Percentiles rank a stretch among this genome's conserved stretches.
phyloP scores from a whole-genome alignment of 2,329 filamentous ascomycete genomes.

The Westerdykella sp. region DNA sequence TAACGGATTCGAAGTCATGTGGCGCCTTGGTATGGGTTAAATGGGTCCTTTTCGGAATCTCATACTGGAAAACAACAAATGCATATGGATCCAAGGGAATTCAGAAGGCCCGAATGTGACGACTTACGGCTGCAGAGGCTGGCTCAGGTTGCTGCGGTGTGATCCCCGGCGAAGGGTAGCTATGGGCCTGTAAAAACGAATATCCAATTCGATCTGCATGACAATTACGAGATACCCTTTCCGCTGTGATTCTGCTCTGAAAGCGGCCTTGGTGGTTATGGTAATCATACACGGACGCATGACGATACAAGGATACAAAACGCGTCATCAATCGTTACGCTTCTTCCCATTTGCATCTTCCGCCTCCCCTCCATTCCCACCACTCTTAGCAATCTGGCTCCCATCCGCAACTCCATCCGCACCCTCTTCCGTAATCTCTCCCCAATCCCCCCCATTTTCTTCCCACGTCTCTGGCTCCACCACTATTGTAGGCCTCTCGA shows the following conservation, averaged over 20 bases:
- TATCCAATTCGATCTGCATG: constrained; percentile 30
- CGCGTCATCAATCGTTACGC: constrained; percentile 35
- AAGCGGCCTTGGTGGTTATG: neutral
- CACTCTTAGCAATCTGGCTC: constrained; percentile 8
- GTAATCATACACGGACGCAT: neutral
- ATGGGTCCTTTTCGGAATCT: constrained; percentile 28
- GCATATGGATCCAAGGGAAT: constrained; percentile 30
- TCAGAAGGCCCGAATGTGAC: constrained; percentile 22
- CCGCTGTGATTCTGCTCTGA: neutral
- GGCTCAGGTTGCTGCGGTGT: constrained; percentile 17
- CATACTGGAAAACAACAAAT: constrained; percentile 25
- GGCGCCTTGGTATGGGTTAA: constrained; percentile 33
- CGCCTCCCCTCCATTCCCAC: constrained; percentile 19
- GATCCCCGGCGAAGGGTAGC: constrained; percentile 25
- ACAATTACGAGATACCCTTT: constrained; percentile 1
- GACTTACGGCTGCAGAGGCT: constrained; percentile 27
- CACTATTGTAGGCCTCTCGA: constrained; percentile 55
- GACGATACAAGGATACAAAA: constrained; percentile 1
- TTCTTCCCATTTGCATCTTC: constrained; percentile 34
- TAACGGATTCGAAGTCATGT: constrained; percentile 17
- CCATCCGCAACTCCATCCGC: constrained; percentile 21
- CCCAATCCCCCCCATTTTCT: constrained; percentile 68
- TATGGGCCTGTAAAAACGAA: constrained; percentile 33
- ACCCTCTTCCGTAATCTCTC: constrained; percentile 49
- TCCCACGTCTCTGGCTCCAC: constrained; percentile 92